A percentile compares a stretch with the other conserved stretches of the same genome.
These are phyloP conservation scores for Ceratocystis huliohia DNA, from an alignment of 2,329 filamentous ascomycete species.

Conservation along the genomic window DNA sequence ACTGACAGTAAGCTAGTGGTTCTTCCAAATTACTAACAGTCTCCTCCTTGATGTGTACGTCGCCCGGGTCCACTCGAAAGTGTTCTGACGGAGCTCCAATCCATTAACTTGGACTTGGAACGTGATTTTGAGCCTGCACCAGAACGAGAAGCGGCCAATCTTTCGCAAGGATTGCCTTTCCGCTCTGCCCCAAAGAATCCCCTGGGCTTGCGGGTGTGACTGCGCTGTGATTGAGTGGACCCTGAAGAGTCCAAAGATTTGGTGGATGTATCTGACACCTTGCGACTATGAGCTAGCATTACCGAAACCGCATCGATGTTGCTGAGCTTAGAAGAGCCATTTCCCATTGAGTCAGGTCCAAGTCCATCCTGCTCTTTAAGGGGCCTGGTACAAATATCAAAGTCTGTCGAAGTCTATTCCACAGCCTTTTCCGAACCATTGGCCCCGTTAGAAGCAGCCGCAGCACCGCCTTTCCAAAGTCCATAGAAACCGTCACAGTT, in stretches of 20 bases:
- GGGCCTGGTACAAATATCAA: not conserved
- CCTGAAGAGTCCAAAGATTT: not conserved
- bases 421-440: constrained; percentile 19
- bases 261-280: not conserved
- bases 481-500: constrained; percentile 55
- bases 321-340: not conserved
- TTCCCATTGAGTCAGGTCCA: not conserved
- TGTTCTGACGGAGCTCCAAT: constrained; percentile 1
- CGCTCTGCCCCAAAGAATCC: not conserved
- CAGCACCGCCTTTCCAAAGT: constrained; percentile 45
- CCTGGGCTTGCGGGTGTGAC: constrained; percentile 4
- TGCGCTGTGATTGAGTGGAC: constrained; percentile 2
- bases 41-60: not conserved
- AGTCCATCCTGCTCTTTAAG: not conserved
- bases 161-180: not conserved
- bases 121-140: constrained; percentile 5
- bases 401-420: constrained; percentile 20
- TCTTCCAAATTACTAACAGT: not conserved
- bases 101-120: not conserved
- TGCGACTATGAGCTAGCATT: not conserved
- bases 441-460: constrained; percentile 13
- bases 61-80: not conserved
- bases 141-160: not conserved
- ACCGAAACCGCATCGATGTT: not conserved
- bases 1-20: not conserved